phyloP scores from a whole-genome alignment of 2,329 filamentous ascomycete genomes.

The Fusarium sp. region DNA sequence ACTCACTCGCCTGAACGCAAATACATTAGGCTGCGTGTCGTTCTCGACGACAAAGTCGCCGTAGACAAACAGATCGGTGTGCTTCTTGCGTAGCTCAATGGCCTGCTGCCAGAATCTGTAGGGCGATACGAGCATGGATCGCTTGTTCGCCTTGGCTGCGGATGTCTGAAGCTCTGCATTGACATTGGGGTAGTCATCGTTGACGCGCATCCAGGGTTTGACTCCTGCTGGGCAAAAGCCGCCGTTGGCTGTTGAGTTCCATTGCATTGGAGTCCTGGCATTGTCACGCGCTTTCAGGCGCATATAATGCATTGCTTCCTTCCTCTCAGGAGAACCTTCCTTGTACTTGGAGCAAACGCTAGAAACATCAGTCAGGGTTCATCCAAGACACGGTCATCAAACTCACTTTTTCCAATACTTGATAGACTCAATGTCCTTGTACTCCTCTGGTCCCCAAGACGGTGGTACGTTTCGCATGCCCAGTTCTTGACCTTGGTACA shows the following conservation, averaged over 20 bases:
- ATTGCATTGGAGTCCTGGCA: slow-evolving; percentile 73
- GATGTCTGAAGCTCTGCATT: slow-evolving; percentile 68
- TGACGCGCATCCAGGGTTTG: slow-evolving; percentile 51
- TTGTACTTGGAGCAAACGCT: neutral
- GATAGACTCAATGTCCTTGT: slow-evolving; percentile 57
- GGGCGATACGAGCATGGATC: slow-evolving; percentile 43
- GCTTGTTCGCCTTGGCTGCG: slow-evolving; percentile 41
- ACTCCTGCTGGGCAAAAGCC: slow-evolving; percentile 52
- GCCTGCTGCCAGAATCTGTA: slow-evolving; percentile 49
- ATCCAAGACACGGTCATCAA: too few relatives aligned
- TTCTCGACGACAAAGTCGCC: slow-evolving; percentile 47
- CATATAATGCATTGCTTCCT: slow-evolving; percentile 48
- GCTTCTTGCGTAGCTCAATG: slow-evolving; percentile 44
- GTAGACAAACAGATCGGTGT: slow-evolving; percentile 49
- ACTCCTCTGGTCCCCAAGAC: slow-evolving; percentile 67
- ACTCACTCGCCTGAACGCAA: slow-evolving; percentile 45
- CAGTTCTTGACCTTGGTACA: slow-evolving; percentile 76
- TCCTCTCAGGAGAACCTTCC: slow-evolving; percentile 40
- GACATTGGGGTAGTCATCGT: slow-evolving; percentile 51
- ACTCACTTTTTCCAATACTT: slow-evolving; percentile 10
- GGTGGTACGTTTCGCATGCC: slow-evolving; percentile 70
- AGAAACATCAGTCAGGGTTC: neutral
- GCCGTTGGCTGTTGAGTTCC: slow-evolving; percentile 55
- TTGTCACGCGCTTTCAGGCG: slow-evolving; percentile 65
- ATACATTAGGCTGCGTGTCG: slow-evolving; percentile 40